Evolutionary conservation across 768 basidiomycete genomes (phyloP), one percentile per base, ranked within the genome.

Genomic region (Kwoniella dejecticola): DNA sequence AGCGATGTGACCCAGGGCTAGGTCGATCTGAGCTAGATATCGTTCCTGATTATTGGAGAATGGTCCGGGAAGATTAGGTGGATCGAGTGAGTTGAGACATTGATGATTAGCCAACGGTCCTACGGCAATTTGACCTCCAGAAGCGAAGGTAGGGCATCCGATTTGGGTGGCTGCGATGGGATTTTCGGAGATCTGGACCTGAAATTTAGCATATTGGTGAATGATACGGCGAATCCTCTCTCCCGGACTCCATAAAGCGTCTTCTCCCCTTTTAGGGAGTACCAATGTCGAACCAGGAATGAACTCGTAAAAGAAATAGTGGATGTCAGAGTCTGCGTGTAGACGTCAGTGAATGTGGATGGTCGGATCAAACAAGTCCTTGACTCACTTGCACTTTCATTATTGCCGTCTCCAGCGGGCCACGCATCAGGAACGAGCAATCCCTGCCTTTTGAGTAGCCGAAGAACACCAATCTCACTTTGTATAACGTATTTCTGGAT

Each of bases 21-120:
- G 6, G 27, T 58, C 40, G 24, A 63, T 52, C 24, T 63, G 47
- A 27, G 56, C 24, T 1, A 63, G 31, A 41, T 52, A 63, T 17
- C 55, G 46, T 38, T 63, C 62, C 33, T 41, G 52, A 13, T 30
- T 52, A n/a, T 47, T 57, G 13, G 27, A 26, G 41, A 61, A 66
- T 19, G 64, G 60, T 30, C 59, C 60, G 23, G 38, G 42, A 21
- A 57, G 57, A 33, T 61, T 52, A 15, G 64, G 64, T 17, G 59
- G 31, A 2, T 52, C 24, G 26, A 59, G 23, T 2, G 2, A 8
- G 23, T 30, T 29, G 17, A 56, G 13, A 2, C 33, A 23, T 0
- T 17, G 24, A 8, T 7, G 11, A 45, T 24, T 11, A 48, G 19
- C 41, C 17, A 42, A 42, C 2, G 58, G 64, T 24, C 59, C 58